Conservation (phyloP, 129 eudicot genomes). For the Pulicaria dysenterica region DNA sequence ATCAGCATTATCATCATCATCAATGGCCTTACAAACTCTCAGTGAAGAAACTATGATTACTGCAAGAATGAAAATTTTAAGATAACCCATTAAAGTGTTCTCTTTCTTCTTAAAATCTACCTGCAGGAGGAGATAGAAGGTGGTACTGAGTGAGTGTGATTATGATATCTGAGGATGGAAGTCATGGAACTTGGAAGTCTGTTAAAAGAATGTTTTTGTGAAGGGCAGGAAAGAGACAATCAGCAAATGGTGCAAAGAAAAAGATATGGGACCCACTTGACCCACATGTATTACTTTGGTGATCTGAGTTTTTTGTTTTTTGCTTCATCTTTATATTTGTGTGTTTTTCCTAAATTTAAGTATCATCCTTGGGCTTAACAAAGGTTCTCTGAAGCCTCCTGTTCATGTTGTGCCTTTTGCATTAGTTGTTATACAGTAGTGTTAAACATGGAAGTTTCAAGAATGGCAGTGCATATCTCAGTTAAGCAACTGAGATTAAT, state of each 20-base stretch:
- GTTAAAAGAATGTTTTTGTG: constrained; percentile 9
- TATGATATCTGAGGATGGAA: constrained; percentile 20
- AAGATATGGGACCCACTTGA: constrained; percentile 32
- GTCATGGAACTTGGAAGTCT: neutral
- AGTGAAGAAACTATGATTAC: constrained; percentile 32
- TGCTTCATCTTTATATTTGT: constrained; percentile 27
- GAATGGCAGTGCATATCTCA: constrained; percentile 30
- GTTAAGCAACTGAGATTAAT: constrained; percentile 17
- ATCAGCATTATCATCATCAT: constrained; percentile 50
- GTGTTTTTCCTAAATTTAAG: constrained; percentile 34
- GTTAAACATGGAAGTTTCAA: constrained; percentile 19
- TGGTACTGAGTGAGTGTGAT: constrained; percentile 17
- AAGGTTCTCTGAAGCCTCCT: constrained; percentile 15
- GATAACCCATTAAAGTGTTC: constrained; percentile 26
- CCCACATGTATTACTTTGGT: constrained; percentile 41
- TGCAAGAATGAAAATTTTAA: constrained; percentile 37
- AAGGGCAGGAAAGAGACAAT: constrained; percentile 17
- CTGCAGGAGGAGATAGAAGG: constrained; percentile 23
- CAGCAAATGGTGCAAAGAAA: constrained; percentile 1
- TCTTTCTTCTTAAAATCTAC: neutral
- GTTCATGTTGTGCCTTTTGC: constrained; percentile 23
- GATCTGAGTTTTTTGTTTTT: constrained; percentile 37
- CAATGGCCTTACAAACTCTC: constrained; percentile 24
- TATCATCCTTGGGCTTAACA: constrained; percentile 33
- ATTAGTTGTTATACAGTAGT: constrained; percentile 21